These are phyloP conservation scores for Gaeumannomyces sp. DNA, from an alignment of 2,329 filamentous ascomycete genomes.

Conservation along the genomic window DNA sequence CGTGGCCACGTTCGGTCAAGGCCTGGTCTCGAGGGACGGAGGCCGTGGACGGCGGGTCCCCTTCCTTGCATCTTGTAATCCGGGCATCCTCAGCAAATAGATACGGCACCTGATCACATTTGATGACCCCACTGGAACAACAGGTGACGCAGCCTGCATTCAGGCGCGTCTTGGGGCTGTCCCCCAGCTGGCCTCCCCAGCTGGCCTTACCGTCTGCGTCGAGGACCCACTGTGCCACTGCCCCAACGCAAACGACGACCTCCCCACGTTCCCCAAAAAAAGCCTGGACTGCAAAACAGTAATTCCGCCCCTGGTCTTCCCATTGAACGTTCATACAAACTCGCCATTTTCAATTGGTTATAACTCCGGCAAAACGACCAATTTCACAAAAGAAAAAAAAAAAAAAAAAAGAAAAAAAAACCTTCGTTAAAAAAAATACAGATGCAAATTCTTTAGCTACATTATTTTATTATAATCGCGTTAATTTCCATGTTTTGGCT, in stretches of 20 bases:
- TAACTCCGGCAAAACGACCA: too few relatives aligned
- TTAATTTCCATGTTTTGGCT: too few relatives aligned
- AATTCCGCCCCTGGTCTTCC: too few relatives aligned
- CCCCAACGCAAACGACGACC: neutral
- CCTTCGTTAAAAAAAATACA: too few relatives aligned
- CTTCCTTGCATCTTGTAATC: neutral
- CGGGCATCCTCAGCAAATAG: neutral
- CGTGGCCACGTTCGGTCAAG: neutral
- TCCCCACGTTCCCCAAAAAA: too few relatives aligned
- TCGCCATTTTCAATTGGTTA: too few relatives aligned
- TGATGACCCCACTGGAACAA: constrained; percentile 1
- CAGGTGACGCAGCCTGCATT: neutral
- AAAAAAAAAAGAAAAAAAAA: too few relatives aligned
- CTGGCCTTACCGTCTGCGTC: neutral
- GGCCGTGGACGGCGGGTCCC: neutral
- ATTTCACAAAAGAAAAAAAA: too few relatives aligned
- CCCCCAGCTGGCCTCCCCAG: neutral
- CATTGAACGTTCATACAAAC: too few relatives aligned
- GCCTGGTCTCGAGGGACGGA: neutral
- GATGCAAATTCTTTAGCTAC: too few relatives aligned
- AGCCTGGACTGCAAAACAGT: too few relatives aligned
- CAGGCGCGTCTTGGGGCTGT: neutral
- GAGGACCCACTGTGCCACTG: neutral
- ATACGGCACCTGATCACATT: neutral
- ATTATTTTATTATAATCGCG: too few relatives aligned